Percentiles rank a stretch among this genome's conserved stretches.
These are phyloP conservation scores for Thelonectria discophora DNA, from an alignment of 2,329 filamentous ascomycete genomes.

Conservation along the genomic window DNA sequence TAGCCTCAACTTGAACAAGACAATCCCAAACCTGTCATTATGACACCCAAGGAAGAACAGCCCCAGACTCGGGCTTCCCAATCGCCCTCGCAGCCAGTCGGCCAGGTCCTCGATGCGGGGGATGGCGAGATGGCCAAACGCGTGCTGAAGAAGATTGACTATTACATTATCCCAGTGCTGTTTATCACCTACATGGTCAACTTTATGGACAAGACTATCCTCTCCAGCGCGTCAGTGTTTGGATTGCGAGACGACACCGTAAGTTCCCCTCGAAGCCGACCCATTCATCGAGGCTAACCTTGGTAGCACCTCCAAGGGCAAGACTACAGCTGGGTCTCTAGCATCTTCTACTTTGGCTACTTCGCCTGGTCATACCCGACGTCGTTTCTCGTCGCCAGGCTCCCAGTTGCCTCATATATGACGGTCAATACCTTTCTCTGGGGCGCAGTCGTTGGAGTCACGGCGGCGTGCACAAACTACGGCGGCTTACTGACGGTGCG, in stretches of 20 bases:
- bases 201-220: slow-evolving; percentile 69
- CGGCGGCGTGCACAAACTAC: slow-evolving; percentile 57
- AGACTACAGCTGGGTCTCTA: slow-evolving; percentile 72
- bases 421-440: slow-evolving; percentile 59
- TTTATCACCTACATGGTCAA: slow-evolving; percentile 67
- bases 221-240: slow-evolving; percentile 65
- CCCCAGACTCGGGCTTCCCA: not conserved
- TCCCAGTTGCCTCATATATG: slow-evolving; percentile 59
- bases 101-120: not conserved
- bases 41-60: not conserved
- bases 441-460: slow-evolving; percentile 57
- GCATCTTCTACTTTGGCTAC: slow-evolving; percentile 55
- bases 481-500: slow-evolving; percentile 59
- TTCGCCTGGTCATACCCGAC: slow-evolving; percentile 61
- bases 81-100: not conserved
- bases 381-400: slow-evolving; percentile 57
- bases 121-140: slow-evolving; percentile 6
- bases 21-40: not conserved
- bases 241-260: slow-evolving; percentile 59
- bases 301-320: slow-evolving; percentile 43
- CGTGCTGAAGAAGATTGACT: slow-evolving; percentile 65
- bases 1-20: not conserved
- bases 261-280: not conserved
- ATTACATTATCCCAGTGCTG: slow-evolving; percentile 62
- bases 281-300: not conserved